These are phyloP conservation scores for Myxozyma vanderwaltii DNA, from an alignment of 805 yeast genomes.

Conservation along the genomic window DNA sequence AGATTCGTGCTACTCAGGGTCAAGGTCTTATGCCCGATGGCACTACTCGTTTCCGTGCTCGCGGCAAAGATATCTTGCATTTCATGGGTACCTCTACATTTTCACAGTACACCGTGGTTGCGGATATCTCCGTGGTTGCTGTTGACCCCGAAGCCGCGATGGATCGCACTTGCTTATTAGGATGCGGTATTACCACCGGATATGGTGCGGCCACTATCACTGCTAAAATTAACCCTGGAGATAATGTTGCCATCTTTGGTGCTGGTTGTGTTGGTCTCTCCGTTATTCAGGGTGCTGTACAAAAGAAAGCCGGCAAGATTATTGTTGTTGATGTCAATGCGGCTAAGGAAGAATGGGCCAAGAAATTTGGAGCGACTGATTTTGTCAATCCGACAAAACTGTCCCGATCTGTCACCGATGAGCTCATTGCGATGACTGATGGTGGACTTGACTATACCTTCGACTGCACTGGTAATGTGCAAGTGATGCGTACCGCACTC, in stretches of 20 bases:
- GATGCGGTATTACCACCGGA: conserved; percentile 98
- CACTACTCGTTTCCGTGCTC: conserved; percentile 80
- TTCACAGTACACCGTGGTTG: conserved; percentile 96
- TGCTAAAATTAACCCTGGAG: conserved; percentile 87
- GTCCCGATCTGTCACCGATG: conserved; percentile 72
- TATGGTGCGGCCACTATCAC: conserved; percentile 96
- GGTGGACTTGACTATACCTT: conserved; percentile 97
- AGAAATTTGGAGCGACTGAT: conserved; percentile 91
- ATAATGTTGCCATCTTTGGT: conserved; percentile 94
- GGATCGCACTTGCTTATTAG: conserved; percentile 87
- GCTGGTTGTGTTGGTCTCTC: conserved; percentile 97
- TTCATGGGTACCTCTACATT: conserved; percentile 99
- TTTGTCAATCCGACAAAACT: conserved; percentile 83
- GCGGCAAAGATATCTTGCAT: conserved; percentile 80
- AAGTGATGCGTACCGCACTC: conserved; percentile 93
- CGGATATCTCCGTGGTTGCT: conserved; percentile 94
- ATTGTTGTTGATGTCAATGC: conserved; percentile 88
- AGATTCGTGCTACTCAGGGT: conserved; percentile 97
- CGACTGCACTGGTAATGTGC: conserved; percentile 96
- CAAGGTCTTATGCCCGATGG: conserved; percentile 99
- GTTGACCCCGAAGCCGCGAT: conserved; percentile 80
- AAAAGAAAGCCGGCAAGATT: conserved; percentile 72
- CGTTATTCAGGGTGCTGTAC: conserved; percentile 91
- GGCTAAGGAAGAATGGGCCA: conserved; percentile 81
- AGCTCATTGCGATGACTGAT: conserved; percentile 85